These are phyloP conservation scores for Marasmius fiardii DNA, from an alignment of 1,284 basidiomycete genomes.

Conservation along the genomic window DNA sequence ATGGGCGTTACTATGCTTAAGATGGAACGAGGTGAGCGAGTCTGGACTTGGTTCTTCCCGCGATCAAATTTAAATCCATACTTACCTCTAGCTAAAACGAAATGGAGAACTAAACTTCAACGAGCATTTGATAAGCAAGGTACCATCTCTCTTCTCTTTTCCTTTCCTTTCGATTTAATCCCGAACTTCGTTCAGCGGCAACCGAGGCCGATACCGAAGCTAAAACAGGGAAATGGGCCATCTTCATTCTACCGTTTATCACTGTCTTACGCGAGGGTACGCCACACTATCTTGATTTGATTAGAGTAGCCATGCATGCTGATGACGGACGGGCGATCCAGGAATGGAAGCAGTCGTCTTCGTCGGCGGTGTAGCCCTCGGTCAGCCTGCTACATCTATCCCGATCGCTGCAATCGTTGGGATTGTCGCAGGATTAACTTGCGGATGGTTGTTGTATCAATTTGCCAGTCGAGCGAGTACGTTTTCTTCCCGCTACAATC, in stretches of 20 bases:
- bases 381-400: constrained; percentile 77
- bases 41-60: not conserved
- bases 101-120: constrained; percentile 88
- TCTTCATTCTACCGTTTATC: constrained; percentile 86
- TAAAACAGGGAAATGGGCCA: constrained; percentile 72
- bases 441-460: constrained; percentile 70
- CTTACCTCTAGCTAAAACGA: constrained; percentile 59
- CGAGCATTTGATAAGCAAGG: constrained; percentile 68
- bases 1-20: constrained; percentile 81
- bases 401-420: constrained; percentile 88
- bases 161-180: not conserved
- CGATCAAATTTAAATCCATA: constrained; percentile 5
- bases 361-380: constrained; percentile 88
- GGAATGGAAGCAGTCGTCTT: constrained; percentile 90
- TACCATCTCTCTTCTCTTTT: constrained; percentile 18
- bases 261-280: constrained; percentile 88
- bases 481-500: constrained; percentile 21
- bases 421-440: constrained; percentile 67
- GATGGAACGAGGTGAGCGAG: constrained; percentile 48
- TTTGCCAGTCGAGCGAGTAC: constrained; percentile 72
- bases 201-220: constrained; percentile 34
- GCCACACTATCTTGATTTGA: constrained; percentile 10
- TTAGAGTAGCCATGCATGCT: not conserved
- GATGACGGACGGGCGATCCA: constrained; percentile 20
- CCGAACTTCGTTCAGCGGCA: not conserved